Base-by-base conservation (phyloP, 805 yeast genomes). In the Saccharomycopsis capsularis region DNA sequence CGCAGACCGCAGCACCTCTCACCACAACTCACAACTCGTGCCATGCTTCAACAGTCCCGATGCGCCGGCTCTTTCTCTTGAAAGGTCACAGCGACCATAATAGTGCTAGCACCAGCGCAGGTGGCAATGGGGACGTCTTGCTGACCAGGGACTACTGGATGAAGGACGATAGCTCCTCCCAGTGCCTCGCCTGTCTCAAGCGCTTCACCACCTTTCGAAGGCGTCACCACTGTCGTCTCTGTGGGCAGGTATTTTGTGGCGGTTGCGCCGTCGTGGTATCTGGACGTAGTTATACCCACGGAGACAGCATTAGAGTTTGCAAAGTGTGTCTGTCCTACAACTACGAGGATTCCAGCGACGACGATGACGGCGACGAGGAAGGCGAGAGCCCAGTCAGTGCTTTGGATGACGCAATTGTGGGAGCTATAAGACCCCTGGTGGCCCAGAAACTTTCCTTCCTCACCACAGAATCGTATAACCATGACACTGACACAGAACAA, bases 231-330 rank as follows among this genome's bases (percentile, higher is more conserved):
- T 91, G 98, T 60, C 70, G 98, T 46, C 81, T 91, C 35, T 91
- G 98, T 66, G 98, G 98, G 2, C 96, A 90, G 63, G 90, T 91
- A 42, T 91, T 90, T 60, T 91, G 98, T 64, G 74, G 84, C 40
- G 72, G 74, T 5, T 91, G 98, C 63, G 87, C 96, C 0, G 67
- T 76, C 2, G 75, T 88, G 58, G 67, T 87, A 58, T 59, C 84
- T 53, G 87, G 93, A 44, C 74, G 77, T 44, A 71, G 71, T 62
- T 71, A 86, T 69, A 75, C 79, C 37, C 70, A 74, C 56, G 70
- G 70, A 23, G 95, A 90, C 19, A 81, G 74, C 59, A 75, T 84
- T 74, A 68, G 95, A 51, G 88, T 84, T 2, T 89, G 96, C 59
- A 72, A 75, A 47, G 19, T 34, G 1, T 89, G 96, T 61, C 74